These are phyloP conservation scores for Pleurotus sapidus DNA, from an alignment of 768 basidiomycete genomes.

Conservation along the genomic window DNA sequence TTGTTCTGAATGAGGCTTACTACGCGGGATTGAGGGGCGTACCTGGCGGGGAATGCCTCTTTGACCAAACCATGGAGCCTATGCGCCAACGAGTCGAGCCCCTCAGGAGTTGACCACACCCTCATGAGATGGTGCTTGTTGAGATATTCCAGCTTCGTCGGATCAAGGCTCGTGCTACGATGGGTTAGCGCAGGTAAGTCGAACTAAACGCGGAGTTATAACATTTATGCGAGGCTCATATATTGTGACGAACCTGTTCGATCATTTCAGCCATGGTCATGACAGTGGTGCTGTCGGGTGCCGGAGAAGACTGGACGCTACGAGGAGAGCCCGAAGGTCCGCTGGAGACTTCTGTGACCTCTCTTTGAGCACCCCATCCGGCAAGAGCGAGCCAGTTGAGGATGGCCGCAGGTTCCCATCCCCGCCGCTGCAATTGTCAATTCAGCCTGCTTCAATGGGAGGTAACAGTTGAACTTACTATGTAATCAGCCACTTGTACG, in stretches of 20 bases:
- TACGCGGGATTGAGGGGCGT: conserved; percentile 8
- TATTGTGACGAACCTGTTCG: conserved; percentile 39
- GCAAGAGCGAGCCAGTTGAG: conserved; percentile 92
- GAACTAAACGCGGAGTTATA: conserved; percentile 45
- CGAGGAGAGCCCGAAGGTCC: conserved; percentile 19
- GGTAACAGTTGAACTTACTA: conserved; percentile 43
- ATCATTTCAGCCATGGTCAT: conserved; percentile 66
- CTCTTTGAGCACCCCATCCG: conserved; percentile 77
- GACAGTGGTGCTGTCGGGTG: conserved; percentile 64
- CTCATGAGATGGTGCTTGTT: conserved; percentile 84
- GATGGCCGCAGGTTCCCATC: conserved; percentile 88
- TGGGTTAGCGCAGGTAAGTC: conserved; percentile 76
- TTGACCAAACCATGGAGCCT: conserved; percentile 53
- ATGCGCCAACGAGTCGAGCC: conserved; percentile 50
- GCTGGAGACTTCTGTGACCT: conserved; percentile 25
- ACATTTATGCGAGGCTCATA: background rate
- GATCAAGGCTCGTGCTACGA: conserved; percentile 79
- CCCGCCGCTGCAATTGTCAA: conserved; percentile 51
- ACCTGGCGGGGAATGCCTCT: conserved; percentile 61
- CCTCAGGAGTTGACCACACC: conserved; percentile 46
- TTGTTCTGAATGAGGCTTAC: too few species aligned
- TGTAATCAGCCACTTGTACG: conserved; percentile 82
- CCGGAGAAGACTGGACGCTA: conserved; percentile 24
- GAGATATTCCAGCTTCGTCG: conserved; percentile 76
- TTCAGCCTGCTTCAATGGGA: background rate